These are phyloP conservation scores for Karstenula rhodostoma DNA, from an alignment of 2,329 filamentous ascomycete species.

Conservation along the genomic window DNA sequence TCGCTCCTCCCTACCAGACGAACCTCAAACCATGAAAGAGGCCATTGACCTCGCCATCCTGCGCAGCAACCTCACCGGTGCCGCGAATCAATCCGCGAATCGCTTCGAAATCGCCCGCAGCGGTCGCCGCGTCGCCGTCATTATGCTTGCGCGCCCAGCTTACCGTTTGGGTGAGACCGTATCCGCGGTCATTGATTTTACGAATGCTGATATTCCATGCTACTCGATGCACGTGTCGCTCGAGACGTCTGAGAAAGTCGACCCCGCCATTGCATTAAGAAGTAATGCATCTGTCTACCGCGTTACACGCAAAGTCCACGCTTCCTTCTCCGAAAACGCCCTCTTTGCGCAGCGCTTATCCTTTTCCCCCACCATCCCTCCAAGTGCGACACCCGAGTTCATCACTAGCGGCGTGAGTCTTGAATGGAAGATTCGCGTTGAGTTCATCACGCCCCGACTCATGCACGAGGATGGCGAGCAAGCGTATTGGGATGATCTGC, in stretches of 20 bases:
- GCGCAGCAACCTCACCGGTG: conserved; percentile 65
- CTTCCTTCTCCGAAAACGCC: conserved; percentile 79
- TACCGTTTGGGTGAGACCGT: conserved; percentile 91
- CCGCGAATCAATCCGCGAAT: conserved; percentile 82
- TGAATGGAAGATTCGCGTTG: conserved; percentile 87
- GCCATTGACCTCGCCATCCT: conserved; percentile 91
- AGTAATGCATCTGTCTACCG: conserved; percentile 86
- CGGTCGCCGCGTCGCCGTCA: conserved; percentile 87
- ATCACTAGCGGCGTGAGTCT: conserved; percentile 87
- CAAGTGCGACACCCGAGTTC: conserved; percentile 86
- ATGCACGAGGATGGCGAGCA: conserved; percentile 44
- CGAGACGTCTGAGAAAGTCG: conserved; percentile 86
- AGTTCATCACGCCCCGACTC: conserved; percentile 84
- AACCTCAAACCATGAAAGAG: conserved; percentile 74
- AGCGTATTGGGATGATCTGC: conserved; percentile 55
- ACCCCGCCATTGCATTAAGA: conserved; percentile 79
- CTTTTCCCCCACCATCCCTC: conserved; percentile 84
- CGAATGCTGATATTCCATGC: conserved; percentile 77
- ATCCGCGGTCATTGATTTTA: conserved; percentile 84
- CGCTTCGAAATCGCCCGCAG: conserved; percentile 94
- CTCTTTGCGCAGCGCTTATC: conserved; percentile 80
- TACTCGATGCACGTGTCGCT: conserved; percentile 86
- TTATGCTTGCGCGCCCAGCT: conserved; percentile 86
- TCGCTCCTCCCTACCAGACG: conserved; percentile 63
- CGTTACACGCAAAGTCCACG: conserved; percentile 83